Base-by-base conservation (phyloP, 331 rosid species). In the Telfairia occidentalis region DNA sequence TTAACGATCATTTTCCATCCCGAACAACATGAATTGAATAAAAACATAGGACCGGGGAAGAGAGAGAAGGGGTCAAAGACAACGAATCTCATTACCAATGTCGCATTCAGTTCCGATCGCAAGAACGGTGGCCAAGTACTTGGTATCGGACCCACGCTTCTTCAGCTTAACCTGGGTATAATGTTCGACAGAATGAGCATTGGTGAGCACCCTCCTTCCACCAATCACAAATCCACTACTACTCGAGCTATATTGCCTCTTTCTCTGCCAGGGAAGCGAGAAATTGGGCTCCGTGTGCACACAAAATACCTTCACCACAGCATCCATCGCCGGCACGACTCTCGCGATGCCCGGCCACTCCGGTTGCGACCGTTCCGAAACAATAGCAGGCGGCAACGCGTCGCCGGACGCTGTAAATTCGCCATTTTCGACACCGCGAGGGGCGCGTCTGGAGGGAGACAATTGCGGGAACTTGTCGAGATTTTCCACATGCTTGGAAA, bases 241-340 rank as follows among this genome's bases (percentile, higher is more conserved):
- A 66, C 85, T 82, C 2, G 89, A 85, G 79, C 89, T 83, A 49
- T 78, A 85, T 76, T 85, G 89, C 80, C 84, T 61, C 82, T 82
- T 85, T 71, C 89, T 77, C 89, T 85, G 89, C 89, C 89, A 85
- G 2, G 89, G 89, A 54, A 85, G 81, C 16, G 89, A 85, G 64
- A 85, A 85, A 81, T 85, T 85, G 10, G 89, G 89, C 75, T 85
- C 86, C 6, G 89, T 85, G 50, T 85, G 89, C 18, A 77, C 81
- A 61, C 89, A 82, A 42, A 85, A 82, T 38, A 85, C 89, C 76
- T 85, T 85, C 79, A 85, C 89, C 80, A 85, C 89, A 8, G 89
- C 79, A 59, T 85, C 85, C 89, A 85, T 85, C 21, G 85, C 86
- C 34, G 89, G 86, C 24, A 75, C 73, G 48, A 40, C 86, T 81